These are phyloP conservation scores for Penicillium ucsense DNA, from an alignment of 495 filamentous ascomycete genomes.

Conservation along the genomic window DNA sequence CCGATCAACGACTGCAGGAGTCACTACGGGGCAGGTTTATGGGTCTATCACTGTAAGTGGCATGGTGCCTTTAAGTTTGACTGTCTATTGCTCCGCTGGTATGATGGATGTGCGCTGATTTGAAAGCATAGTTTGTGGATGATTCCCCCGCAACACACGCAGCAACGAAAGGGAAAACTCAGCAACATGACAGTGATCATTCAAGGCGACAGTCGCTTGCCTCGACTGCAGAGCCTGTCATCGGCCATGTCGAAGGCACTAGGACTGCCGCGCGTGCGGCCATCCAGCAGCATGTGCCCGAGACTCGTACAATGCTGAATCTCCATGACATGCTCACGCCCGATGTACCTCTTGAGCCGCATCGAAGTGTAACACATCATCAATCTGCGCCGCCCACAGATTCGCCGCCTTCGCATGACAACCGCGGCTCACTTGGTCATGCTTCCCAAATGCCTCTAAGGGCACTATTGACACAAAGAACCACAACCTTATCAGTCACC, in stretches of 20 bases:
- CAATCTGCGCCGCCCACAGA: too few relatives aligned
- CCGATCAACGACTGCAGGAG: constrained; percentile 2
- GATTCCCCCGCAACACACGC: constrained; percentile 10
- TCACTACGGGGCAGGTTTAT: constrained; percentile 8
- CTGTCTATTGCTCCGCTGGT: too few relatives aligned
- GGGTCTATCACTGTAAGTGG: constrained; percentile 12
- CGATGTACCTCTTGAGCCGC: background rate
- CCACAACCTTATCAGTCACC: background rate
- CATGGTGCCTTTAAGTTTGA: background rate
- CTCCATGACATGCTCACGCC: constrained; percentile 6
- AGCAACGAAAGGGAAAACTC: background rate
- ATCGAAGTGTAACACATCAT: background rate
- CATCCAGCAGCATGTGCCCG: background rate
- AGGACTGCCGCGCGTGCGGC: background rate
- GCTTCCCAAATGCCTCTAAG: too few relatives aligned
- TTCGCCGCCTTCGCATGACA: too few relatives aligned
- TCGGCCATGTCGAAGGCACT: background rate
- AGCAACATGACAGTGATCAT: background rate
- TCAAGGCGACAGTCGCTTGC: background rate
- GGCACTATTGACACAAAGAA: background rate
- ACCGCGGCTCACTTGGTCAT: too few relatives aligned
- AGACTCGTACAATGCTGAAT: constrained; percentile 2
- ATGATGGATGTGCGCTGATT: constrained; percentile 1
- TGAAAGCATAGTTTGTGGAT: constrained; percentile 13
- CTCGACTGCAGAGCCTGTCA: background rate